Percentiles rank a stretch among this genome's conserved stretches.
Conservation (phyloP, 2,329 filamentous ascomycete genomes). For the Hymenoscyphus infarciens region DNA sequence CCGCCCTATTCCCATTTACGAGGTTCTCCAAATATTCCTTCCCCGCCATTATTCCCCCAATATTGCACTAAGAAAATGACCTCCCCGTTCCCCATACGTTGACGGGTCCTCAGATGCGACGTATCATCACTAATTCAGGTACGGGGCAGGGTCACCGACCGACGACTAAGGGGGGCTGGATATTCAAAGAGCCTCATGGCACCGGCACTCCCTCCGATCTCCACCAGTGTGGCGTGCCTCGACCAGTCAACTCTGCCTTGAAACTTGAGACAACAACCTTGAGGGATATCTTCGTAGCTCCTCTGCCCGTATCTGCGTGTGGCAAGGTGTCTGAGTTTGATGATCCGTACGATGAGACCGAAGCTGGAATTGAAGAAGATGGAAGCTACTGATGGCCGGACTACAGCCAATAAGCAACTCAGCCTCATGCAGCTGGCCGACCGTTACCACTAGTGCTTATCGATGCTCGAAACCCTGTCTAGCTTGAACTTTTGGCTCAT, state of each 20-base stretch:
- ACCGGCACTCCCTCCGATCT: not conserved
- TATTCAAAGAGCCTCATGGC: not conserved
- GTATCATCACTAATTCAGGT: conserved; percentile 5
- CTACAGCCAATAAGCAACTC: not conserved
- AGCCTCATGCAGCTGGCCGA: not conserved
- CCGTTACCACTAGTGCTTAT: not conserved
- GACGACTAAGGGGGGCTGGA: not conserved
- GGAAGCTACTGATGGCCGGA: not conserved
- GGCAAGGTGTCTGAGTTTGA: conserved; percentile 13
- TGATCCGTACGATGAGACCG: conserved; percentile 5
- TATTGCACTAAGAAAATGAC: not conserved
- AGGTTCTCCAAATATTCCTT: not conserved
- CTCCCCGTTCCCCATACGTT: conserved; percentile 1
- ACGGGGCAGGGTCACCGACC: not conserved
- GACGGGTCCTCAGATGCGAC: not conserved
- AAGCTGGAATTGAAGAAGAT: conserved; percentile 1
- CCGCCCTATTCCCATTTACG: not conserved
- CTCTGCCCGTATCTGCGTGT: conserved; percentile 7
- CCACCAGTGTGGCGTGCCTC: not conserved
- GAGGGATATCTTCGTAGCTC: not conserved
- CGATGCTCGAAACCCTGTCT: not conserved
- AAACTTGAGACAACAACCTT: conserved; percentile 2
- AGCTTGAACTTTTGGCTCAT: conserved; percentile 2
- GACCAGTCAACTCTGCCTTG: conserved; percentile 1
- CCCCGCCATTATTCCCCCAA: not conserved